These are phyloP conservation scores for Suillus subluteus DNA, from an alignment of 768 basidiomycete genomes.

Conservation along the genomic window DNA sequence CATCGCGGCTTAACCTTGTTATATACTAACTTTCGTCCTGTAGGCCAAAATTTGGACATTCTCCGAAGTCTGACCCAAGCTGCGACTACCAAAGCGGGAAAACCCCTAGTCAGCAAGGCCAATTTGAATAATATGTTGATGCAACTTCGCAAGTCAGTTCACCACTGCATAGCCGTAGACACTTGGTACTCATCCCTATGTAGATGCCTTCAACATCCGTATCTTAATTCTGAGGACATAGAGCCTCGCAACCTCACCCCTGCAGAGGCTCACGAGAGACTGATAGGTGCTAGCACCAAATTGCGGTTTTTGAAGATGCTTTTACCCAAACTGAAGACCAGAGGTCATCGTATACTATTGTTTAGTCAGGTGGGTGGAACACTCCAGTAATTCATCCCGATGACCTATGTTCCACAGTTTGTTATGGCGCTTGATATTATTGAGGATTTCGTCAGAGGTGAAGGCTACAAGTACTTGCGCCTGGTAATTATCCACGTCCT, in stretches of 20 bases:
- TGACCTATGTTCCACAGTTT: conserved; percentile 56
- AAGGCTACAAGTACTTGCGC: conserved; percentile 78
- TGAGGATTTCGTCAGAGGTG: conserved; percentile 86
- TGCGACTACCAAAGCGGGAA: conserved; percentile 34
- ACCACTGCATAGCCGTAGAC: conserved; percentile 4
- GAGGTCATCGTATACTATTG: conserved; percentile 86
- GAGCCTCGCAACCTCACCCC: conserved; percentile 66
- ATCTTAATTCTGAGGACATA: conserved; percentile 78
- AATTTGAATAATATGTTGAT: conserved; percentile 84
- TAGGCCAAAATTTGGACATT: conserved; percentile 73
- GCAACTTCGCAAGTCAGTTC: conserved; percentile 80
- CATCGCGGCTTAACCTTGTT: conserved; percentile 19
- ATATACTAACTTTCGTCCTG: conserved; percentile 11
- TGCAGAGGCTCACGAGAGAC: conserved; percentile 71
- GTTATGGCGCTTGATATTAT: conserved; percentile 84
- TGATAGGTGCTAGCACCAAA: conserved; percentile 88
- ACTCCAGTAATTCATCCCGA: conserved; percentile 6
- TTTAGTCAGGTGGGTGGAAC: conserved; percentile 79
- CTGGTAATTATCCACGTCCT: conserved; percentile 49
- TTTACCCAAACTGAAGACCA: conserved; percentile 80
- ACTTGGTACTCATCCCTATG: conserved; percentile 8
- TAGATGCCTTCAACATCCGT: conserved; percentile 92
- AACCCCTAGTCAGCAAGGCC: conserved; percentile 44
- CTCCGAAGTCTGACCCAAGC: conserved; percentile 61
- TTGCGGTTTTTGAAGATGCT: conserved; percentile 75